Evolutionary conservation across 2,329 filamentous ascomycete species (phyloP), one percentile per base, ranked within the genome.

Genomic region (Delphinella strobiligena): DNA sequence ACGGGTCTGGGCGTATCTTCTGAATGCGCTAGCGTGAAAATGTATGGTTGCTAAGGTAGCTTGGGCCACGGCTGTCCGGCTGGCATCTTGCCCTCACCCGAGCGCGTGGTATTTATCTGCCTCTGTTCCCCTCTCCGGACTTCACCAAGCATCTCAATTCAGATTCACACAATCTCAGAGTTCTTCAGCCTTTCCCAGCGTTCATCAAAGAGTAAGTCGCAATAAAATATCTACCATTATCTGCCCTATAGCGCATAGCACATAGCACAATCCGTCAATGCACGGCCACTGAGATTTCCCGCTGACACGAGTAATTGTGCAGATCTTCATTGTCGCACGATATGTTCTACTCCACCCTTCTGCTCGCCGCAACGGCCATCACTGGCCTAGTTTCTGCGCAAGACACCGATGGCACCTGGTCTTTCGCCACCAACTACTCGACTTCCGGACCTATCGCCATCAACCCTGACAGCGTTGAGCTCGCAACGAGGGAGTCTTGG

Each of bases 341-440:
- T 49, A 67, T 72, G 68, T 58, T 65, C 60, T 64, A 62, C 60
- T 61, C 65, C 30, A 58, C 62, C 43, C 51, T 67, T 49, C 46
- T 69, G 51, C 44, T 68, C 52, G 59, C 66, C 53, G 62, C 62
- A 36, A 51, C 66, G 49, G 61, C 70, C 46, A 54, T 70, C 45
- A 57, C 64, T 49, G 58, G 62, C 51, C 50, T 65, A 19, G 61
- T 59, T 38, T 60, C 60, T 39, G 66, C 67, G 34, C 66, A 69
- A 52, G 62, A n/a, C n/a, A n/a, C n/a, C n/a, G n/a, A n/a, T n/a
- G n/a, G 22, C 22, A 7, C 22, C 7, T 27, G 22, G 22, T 62
- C 22, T 7, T 27, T 27, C 22, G 7, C 22, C 22, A 27, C 55
- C 50, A 56, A 49, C 46, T 58, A 59, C 50, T 48, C 50, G 41